Evolutionary conservation across 2,329 filamentous ascomycete genomes (phyloP).

Genomic region (Fusarium sp.): DNA sequence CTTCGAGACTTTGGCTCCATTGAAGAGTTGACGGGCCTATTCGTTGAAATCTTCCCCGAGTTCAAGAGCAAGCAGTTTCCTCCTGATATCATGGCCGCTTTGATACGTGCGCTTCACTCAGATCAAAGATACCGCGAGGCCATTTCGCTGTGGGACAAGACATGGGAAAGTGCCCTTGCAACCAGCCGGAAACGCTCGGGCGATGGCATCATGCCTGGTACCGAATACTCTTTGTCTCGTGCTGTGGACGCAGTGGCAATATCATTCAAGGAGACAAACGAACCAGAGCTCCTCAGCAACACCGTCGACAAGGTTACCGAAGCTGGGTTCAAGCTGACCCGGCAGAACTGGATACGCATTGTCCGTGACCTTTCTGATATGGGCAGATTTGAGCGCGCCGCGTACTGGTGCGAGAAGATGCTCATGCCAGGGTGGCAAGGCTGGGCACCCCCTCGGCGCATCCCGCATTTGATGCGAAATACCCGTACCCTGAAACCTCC

Average conservation of each 20-base stretch:
- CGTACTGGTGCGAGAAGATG: conserved; percentile 75
- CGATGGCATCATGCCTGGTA: conserved; percentile 52
- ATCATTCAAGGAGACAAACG: conserved; percentile 51
- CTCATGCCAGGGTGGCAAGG: conserved; percentile 84
- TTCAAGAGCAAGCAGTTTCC: conserved; percentile 54
- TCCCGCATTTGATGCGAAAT: conserved; percentile 48
- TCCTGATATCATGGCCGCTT: conserved; percentile 64
- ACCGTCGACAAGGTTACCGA: conserved; percentile 65
- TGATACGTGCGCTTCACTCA: conserved; percentile 74
- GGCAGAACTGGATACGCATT: conserved; percentile 82
- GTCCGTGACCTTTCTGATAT: conserved; percentile 73
- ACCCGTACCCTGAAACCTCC: conserved; percentile 47
- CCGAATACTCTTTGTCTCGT: conserved; percentile 63
- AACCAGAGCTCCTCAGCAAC: conserved; percentile 58
- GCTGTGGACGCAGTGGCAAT: conserved; percentile 61
- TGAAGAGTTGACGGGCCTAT: conserved; percentile 65
- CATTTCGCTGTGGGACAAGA: conserved; percentile 71
- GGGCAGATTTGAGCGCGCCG: conserved; percentile 71
- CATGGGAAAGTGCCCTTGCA: conserved; percentile 62
- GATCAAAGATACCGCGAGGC: conserved; percentile 69
- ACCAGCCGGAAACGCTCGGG: conserved; percentile 38
- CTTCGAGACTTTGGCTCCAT: conserved; percentile 62
- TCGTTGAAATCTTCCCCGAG: conserved; percentile 53
- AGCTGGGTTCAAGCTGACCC: conserved; percentile 78
- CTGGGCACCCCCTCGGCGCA: conserved; percentile 59